Evolutionary conservation across 208 protist genomes (phyloP).

Genomic region (Acanthamoeba royreba): DNA sequence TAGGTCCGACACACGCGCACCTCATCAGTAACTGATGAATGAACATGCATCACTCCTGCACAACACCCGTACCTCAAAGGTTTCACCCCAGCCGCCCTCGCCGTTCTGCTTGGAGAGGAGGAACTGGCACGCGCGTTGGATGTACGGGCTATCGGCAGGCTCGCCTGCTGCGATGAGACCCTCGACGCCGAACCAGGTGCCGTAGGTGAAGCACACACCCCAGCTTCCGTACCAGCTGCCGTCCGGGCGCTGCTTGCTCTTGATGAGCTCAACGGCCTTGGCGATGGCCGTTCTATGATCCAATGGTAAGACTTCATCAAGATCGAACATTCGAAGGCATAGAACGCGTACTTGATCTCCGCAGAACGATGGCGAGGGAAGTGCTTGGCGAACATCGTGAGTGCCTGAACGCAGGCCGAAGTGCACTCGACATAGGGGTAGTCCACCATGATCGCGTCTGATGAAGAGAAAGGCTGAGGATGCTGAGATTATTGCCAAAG

Average conservation of each 20-base stretch:
- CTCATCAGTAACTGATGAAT: too few relatives aligned
- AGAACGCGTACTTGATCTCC: slow-evolving; percentile 89
- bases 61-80: slow-evolving; percentile 66
- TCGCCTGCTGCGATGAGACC: slow-evolving; percentile 78
- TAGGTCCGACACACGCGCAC: not conserved
- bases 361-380: slow-evolving; percentile 86
- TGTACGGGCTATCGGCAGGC: not conserved
- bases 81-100: not conserved
- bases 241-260: slow-evolving; percentile 86
- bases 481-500: too few relatives aligned
- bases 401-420: slow-evolving; percentile 90
- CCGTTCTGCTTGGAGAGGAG: slow-evolving; percentile 70
- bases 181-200: slow-evolving; percentile 93
- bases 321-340: too few relatives aligned
- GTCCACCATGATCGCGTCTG: slow-evolving; percentile 96
- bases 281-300: slow-evolving; percentile 79
- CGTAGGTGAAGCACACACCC: slow-evolving; percentile 98
- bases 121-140: slow-evolving; percentile 84
- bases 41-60: not conserved
- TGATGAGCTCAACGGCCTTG: slow-evolving; percentile 87
- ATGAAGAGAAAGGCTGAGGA: too few relatives aligned
- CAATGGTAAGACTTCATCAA: not conserved
- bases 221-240: slow-evolving; percentile 93
- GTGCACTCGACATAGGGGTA: slow-evolving; percentile 96
- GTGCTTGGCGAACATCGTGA: slow-evolving; percentile 87